Conservation (phyloP, 192 early-diverging fungal genomes). For the Bifiguratus adelaidae region DNA sequence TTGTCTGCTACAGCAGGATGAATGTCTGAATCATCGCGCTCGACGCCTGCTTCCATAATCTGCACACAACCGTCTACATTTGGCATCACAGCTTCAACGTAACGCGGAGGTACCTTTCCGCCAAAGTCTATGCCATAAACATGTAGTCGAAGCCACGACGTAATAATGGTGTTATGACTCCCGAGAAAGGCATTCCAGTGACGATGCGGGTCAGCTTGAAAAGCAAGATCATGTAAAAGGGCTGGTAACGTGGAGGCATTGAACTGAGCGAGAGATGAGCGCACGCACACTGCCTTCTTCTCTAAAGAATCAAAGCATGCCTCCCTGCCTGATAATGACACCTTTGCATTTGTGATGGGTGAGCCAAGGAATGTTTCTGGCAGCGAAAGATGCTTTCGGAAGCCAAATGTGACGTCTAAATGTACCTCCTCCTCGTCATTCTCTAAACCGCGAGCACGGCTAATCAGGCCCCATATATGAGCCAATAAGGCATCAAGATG, state of each 20-base stretch:
- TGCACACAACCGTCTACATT: not conserved
- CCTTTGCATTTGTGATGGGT: not conserved
- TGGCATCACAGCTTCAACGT: not conserved
- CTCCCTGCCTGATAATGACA: not conserved
- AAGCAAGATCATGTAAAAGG: not conserved
- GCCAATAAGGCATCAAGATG: not conserved
- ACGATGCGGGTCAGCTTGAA: not conserved
- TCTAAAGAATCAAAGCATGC: not conserved
- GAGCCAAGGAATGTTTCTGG: not conserved
- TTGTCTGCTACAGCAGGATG: not conserved
- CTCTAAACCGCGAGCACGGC: not conserved
- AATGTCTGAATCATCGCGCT: not conserved
- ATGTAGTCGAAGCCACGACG: constrained; percentile 1
- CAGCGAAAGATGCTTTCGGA: not conserved
- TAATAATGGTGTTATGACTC: not conserved
- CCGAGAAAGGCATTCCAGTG: constrained; percentile 2
- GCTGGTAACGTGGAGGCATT: not conserved
- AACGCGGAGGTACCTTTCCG: not conserved
- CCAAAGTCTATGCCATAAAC: constrained; percentile 2
- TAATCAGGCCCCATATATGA: not conserved
- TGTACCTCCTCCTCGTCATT: not conserved
- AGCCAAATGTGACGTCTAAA: constrained; percentile 1
- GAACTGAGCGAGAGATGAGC: not conserved
- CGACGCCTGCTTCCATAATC: constrained; percentile 1
- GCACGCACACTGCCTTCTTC: not conserved